These are phyloP conservation scores for Skeletonema menzelii DNA, from an alignment of 108 stramenopile genomes.

Conservation along the genomic window DNA sequence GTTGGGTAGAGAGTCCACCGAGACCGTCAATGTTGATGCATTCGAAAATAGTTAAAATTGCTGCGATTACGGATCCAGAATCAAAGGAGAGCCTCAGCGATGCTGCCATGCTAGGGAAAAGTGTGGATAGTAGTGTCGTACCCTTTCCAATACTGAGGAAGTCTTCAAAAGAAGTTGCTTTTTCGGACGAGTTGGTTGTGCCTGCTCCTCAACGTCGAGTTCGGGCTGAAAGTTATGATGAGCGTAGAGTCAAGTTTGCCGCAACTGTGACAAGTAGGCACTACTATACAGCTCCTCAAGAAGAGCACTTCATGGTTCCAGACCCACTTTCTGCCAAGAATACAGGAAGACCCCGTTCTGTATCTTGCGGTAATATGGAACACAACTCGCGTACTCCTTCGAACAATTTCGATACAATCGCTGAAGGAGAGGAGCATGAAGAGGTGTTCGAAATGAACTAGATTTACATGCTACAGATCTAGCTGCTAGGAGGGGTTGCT, in stretches of 20 bases:
- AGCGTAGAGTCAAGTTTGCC: slow-evolving; percentile 1
- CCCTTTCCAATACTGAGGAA: background rate
- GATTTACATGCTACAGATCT: background rate
- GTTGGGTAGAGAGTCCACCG: background rate
- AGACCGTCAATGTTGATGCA: background rate
- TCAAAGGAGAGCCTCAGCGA: background rate
- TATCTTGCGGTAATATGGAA: background rate
- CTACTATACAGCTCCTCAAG: background rate
- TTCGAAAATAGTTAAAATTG: background rate
- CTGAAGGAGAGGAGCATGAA: background rate
- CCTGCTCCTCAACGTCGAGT: slow-evolving; percentile 7
- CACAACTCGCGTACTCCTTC: background rate
- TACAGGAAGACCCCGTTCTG: background rate
- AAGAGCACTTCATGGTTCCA: background rate
- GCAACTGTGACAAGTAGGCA: background rate
- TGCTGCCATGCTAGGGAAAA: background rate
- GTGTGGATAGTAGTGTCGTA: background rate
- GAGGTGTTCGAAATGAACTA: background rate
- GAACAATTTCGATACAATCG: background rate
- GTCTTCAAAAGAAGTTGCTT: background rate
- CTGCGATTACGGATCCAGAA: background rate
- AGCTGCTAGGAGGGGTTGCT: background rate
- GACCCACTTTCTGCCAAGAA: background rate
- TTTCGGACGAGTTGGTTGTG: background rate
- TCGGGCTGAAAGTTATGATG: slow-evolving; percentile 15